Base-by-base conservation (phyloP, 1,139 yeast genomes). In the Kurtzmaniella quercitrusa region DNA sequence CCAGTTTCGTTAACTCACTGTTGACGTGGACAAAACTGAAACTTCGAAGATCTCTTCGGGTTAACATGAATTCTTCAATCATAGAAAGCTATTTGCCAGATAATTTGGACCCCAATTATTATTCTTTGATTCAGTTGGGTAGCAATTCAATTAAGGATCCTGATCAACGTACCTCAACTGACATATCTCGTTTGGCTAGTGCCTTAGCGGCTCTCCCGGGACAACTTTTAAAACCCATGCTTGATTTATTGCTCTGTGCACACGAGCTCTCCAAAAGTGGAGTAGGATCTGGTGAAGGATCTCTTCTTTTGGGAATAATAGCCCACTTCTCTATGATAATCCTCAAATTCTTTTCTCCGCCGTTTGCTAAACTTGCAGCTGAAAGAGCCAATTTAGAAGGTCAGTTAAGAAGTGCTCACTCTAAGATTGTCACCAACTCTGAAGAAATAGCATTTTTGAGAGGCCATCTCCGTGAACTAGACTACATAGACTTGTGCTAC, bases 391-490 rank as follows among this genome's bases (percentile, higher is more conserved):
- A 81, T 41, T 68, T 88, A 42, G 97, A 91, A 62, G 95, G 96
- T 47, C 84, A 86, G 56, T 84, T 88, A 51, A 80, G 96, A 52
- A 78, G 85, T 19, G 76, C 86, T 28, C 97, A 91, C 61, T 80
- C 96, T 2, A 83, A 88, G 56, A 71, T 91, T 30, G 89, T 88
- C 33, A 71, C 81, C 39, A 85, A 84, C 56, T 80, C 78, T 52
- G 98, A 91, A 65, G 96, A 91, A 59, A 82, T 91, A 53, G 97
- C 96, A 0, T 70, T 91, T 42, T 76, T 88, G 47, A 76, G 84
- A 46, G 97, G 97, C 19, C 94, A 89, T 60, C 66, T 76, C 22
- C 76, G 88, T 42, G 98, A 91, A 60, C 71, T 86, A 50, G 88
- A 85, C 54, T 76, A 80, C 48, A 68, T 91, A 43, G 97, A 91